These are phyloP conservation scores for Hortaea sp. DNA, from an alignment of 2,329 filamentous ascomycete species.

Conservation along the genomic window DNA sequence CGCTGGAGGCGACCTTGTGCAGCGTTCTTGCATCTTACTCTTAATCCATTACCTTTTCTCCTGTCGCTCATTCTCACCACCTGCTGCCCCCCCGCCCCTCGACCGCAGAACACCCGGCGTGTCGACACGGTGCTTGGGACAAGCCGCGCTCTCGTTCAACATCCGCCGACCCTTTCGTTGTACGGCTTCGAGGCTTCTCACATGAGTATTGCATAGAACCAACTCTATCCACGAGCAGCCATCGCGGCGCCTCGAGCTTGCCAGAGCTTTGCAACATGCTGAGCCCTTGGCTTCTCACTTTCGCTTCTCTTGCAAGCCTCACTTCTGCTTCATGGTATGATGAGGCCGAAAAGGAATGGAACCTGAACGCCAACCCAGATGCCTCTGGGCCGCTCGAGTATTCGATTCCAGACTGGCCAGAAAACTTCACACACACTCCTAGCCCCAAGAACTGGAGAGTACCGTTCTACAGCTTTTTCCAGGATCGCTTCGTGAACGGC, in stretches of 20 bases:
- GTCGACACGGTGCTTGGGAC: neutral
- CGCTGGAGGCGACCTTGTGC: neutral
- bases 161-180: neutral
- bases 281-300: slow-evolving; percentile 11
- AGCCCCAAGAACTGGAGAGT: slow-evolving; percentile 56
- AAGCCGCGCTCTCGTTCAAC: neutral
- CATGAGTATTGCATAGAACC: slow-evolving; percentile 12
- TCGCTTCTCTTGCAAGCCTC: slow-evolving; percentile 13
- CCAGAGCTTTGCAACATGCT: slow-evolving; percentile 12
- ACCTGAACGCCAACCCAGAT: slow-evolving; percentile 50
- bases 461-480: slow-evolving; percentile 55
- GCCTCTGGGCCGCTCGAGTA: slow-evolving; percentile 50
- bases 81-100: too few relatives aligned
- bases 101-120: neutral
- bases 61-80: too few relatives aligned
- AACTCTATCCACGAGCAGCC: slow-evolving; percentile 2
- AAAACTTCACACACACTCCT: slow-evolving; percentile 40
- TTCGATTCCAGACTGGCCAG: slow-evolving; percentile 36
- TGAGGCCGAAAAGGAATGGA: slow-evolving; percentile 42
- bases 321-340: slow-evolving; percentile 34
- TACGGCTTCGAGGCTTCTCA: neutral
- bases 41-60: too few relatives aligned
- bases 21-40: neutral
- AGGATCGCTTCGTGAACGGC: slow-evolving; percentile 55
- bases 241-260: slow-evolving; percentile 5